These are phyloP conservation scores for Linnemannia hyalina DNA, from an alignment of 192 early-diverging fungal species.

Conservation along the genomic window DNA sequence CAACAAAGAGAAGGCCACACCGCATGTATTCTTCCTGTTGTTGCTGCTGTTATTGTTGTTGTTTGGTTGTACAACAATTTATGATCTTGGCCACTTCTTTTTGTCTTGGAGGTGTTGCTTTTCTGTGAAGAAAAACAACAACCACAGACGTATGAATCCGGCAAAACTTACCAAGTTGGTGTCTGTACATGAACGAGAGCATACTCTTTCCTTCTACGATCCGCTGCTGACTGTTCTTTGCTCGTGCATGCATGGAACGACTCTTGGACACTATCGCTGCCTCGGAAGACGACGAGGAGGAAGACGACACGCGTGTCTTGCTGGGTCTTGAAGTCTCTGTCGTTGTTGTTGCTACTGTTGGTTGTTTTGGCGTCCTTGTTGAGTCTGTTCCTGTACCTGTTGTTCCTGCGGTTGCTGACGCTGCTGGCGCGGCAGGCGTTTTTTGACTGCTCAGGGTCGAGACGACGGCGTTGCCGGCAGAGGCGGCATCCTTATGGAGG, in stretches of 20 bases:
- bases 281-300: background rate
- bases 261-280: background rate
- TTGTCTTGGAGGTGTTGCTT: background rate
- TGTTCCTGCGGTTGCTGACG: background rate
- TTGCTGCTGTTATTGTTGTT: background rate
- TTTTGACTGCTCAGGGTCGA: background rate
- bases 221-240: constrained; percentile 30
- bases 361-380: background rate
- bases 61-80: background rate
- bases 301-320: background rate
- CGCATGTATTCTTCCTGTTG: background rate
- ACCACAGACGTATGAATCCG: background rate
- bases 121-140: background rate
- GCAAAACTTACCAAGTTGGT: constrained; percentile 41
- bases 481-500: constrained; percentile 19
- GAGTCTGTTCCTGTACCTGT: constrained; percentile 2
- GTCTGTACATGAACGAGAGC: constrained; percentile 49
- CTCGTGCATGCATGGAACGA: constrained; percentile 15
- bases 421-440: background rate
- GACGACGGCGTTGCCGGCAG: background rate
- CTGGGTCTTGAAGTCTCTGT: background rate
- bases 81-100: background rate
- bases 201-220: constrained; percentile 22
- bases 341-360: background rate
- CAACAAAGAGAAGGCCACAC: background rate